Evolutionary conservation across 805 yeast species (phyloP).

Genomic region (Komagataella mondaviorum): DNA sequence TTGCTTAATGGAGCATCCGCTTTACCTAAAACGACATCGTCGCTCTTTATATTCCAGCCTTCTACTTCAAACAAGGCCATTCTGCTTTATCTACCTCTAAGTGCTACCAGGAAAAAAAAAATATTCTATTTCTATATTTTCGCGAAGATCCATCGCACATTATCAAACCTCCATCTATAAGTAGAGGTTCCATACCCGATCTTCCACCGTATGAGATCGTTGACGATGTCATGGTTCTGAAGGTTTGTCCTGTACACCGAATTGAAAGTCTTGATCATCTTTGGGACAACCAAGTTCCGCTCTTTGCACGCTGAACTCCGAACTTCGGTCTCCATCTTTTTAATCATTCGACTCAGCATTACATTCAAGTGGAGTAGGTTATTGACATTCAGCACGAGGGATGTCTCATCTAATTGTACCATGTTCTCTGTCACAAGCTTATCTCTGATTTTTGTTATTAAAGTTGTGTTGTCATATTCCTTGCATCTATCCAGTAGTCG

Average conservation of each 20-base stretch:
- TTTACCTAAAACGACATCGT: conserved; percentile 32
- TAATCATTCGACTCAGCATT: not conserved
- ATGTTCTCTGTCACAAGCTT: not conserved
- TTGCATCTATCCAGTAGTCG: not conserved
- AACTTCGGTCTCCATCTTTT: not conserved
- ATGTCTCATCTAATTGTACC: not conserved
- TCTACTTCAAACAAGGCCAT: conserved; percentile 71
- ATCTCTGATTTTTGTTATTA: not conserved
- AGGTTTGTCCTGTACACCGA: not conserved
- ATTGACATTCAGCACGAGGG: not conserved
- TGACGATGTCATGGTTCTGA: not conserved
- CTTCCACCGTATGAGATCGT: not conserved
- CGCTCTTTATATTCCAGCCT: conserved; percentile 63
- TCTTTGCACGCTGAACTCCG: not conserved
- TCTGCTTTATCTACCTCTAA: conserved; percentile 1
- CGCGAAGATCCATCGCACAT: not conserved
- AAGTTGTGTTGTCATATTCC: not conserved
- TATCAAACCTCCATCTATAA: not conserved
- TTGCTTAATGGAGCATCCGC: conserved; percentile 33
- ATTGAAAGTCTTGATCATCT: not conserved
- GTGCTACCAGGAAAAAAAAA: not conserved
- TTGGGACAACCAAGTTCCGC: not conserved
- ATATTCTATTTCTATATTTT: not conserved
- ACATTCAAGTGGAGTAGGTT: not conserved
- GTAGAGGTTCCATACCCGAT: not conserved